Conservation (phyloP, 1,139 yeast species). For the Saccharomyces hybrid region DNA sequence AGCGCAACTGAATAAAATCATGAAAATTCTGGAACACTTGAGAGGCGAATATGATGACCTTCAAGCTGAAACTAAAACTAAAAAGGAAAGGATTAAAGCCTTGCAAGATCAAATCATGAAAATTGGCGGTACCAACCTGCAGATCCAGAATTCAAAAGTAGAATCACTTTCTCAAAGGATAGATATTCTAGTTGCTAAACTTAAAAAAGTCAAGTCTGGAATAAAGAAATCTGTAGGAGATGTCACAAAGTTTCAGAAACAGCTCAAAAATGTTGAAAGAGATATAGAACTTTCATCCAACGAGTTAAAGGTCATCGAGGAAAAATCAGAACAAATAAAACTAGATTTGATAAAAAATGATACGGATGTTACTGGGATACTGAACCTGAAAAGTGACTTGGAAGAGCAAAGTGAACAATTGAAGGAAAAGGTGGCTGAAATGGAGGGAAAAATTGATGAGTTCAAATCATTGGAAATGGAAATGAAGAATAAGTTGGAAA, state of each 20-base stretch:
- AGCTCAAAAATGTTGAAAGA: constrained; percentile 47
- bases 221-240: constrained; percentile 63
- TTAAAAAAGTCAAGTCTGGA: constrained; percentile 55
- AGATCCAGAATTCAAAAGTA: constrained; percentile 74
- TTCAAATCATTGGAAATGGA: constrained; percentile 67
- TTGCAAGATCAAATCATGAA: constrained; percentile 77
- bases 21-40: constrained; percentile 22
- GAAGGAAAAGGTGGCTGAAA: constrained; percentile 43
- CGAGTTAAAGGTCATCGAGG: constrained; percentile 35
- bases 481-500: constrained; percentile 56
- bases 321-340: constrained; percentile 31
- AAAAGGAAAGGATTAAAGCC: constrained; percentile 50
- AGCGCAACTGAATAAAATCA: constrained; percentile 37
- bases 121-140: constrained; percentile 83
- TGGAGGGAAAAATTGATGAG: constrained; percentile 48
- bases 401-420: constrained; percentile 27
- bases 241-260: constrained; percentile 52
- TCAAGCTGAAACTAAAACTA: constrained; percentile 47
- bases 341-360: not conserved
- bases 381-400: constrained; percentile 25
- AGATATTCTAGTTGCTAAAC: constrained; percentile 52
- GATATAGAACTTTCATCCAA: constrained; percentile 23
- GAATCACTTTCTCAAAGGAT: constrained; percentile 66
- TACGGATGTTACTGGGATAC: constrained; percentile 11
- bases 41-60: constrained; percentile 33